These are phyloP conservation scores for Mrakia gelida DNA, from an alignment of 768 basidiomycete species.

Conservation along the genomic window DNA sequence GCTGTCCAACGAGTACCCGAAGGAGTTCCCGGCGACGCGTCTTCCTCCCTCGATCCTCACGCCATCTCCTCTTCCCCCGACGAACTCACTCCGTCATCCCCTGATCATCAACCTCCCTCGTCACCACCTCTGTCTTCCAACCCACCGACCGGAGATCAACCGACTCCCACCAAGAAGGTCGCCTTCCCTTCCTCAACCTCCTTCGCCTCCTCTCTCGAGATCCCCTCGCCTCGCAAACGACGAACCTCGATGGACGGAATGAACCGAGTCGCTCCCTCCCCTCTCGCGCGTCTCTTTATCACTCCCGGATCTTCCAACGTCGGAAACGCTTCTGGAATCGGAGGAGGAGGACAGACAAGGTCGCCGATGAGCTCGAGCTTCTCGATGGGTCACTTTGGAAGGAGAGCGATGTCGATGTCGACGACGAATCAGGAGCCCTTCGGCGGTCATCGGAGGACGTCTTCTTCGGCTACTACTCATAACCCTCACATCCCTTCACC, in stretches of 20 bases:
- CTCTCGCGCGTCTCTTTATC: conserved; percentile 28
- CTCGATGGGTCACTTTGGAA: not conserved
- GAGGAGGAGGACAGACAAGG: not conserved
- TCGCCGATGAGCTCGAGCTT: not conserved
- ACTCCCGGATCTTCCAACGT: not conserved
- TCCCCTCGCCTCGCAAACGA: conserved; percentile 24
- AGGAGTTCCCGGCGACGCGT: not conserved
- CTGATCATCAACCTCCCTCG: not conserved
- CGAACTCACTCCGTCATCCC: not conserved
- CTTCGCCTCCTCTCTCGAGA: conserved; percentile 7
- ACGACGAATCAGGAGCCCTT: not conserved
- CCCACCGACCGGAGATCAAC: not conserved
- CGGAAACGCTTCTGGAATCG: not conserved
- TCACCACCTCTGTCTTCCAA: not conserved
- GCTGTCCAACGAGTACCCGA: not conserved
- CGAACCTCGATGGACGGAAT: conserved; percentile 23
- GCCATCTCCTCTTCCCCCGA: not conserved
- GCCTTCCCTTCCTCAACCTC: conserved; percentile 11
- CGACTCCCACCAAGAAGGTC: conserved; percentile 2
- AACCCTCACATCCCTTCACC: not conserved
- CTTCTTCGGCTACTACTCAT: not conserved
- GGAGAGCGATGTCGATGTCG: conserved; percentile 20
- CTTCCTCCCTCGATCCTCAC: not conserved
- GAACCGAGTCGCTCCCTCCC: conserved; percentile 19
- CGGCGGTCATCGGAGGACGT: not conserved